Percentiles rank a stretch among this genome's conserved stretches.
These are phyloP conservation scores for Podospora pseudopauciseta DNA, from an alignment of 495 filamentous ascomycete species.

Conservation along the genomic window DNA sequence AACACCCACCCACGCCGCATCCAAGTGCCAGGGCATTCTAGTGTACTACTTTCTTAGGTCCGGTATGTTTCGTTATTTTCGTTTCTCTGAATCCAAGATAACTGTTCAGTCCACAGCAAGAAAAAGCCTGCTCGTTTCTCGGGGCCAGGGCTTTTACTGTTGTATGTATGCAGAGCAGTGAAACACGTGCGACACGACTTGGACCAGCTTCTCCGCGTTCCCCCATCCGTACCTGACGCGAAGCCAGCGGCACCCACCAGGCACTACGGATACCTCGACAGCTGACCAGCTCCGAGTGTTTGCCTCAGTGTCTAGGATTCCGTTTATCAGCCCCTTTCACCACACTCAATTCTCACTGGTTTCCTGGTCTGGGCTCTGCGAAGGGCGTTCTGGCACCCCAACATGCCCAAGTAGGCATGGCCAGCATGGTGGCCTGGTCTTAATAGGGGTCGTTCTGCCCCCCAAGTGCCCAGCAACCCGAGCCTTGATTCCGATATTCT, in stretches of 20 bases:
- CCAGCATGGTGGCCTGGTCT: background rate
- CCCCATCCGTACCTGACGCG: background rate
- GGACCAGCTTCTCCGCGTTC: slow-evolving; percentile 8
- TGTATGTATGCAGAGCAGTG: background rate
- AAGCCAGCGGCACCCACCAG: background rate
- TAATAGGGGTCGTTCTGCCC: background rate
- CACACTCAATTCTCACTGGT: too few species aligned
- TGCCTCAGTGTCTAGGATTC: background rate
- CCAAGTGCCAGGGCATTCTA: background rate
- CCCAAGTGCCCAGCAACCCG: background rate
- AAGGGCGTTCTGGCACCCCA: background rate
- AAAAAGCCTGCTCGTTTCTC: too few species aligned
- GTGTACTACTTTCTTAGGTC: background rate
- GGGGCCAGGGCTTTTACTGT: background rate
- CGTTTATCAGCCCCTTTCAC: background rate
- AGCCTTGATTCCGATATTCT: background rate
- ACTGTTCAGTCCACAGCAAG: background rate
- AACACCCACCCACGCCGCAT: background rate
- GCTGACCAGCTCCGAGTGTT: slow-evolving; percentile 1
- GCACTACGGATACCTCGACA: background rate
- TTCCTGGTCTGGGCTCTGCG: background rate
- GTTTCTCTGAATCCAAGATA: background rate
- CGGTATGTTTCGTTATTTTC: background rate
- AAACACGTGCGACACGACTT: slow-evolving; percentile 11
- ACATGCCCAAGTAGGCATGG: background rate